Evolutionary conservation across 768 basidiomycete genomes (phyloP).

Genomic region (Tubosaeta brunneosetosa): DNA sequence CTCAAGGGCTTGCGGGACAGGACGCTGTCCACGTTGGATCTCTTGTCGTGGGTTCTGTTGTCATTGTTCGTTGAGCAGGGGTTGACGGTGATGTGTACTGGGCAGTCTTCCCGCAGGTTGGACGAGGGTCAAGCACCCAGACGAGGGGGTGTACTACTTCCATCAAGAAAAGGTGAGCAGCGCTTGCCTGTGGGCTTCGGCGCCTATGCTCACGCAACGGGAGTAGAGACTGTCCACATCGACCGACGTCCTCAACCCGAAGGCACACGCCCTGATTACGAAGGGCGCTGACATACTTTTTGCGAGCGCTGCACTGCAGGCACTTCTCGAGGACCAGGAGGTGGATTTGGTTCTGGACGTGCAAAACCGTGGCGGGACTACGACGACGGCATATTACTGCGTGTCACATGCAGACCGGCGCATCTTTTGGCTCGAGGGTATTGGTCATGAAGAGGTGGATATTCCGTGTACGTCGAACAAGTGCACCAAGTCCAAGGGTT

Average conservation of each 20-base stretch:
- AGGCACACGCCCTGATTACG: conserved; percentile 5
- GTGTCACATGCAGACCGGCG: conserved; percentile 25
- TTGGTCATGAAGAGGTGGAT: conserved; percentile 16
- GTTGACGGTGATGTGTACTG: conserved; percentile 1
- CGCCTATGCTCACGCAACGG: background rate
- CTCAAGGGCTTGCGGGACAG: conserved; percentile 15
- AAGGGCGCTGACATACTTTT: conserved; percentile 11
- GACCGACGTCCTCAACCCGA: conserved; percentile 7
- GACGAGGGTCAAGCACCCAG: conserved; percentile 28
- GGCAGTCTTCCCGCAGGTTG: conserved; percentile 22
- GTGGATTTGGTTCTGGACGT: conserved; percentile 18
- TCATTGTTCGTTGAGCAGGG: background rate
- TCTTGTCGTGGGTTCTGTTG: conserved; percentile 9
- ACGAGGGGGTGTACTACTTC: conserved; percentile 30
- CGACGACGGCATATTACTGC: conserved; percentile 22
- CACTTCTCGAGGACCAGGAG: conserved; percentile 7
- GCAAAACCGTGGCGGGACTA: background rate
- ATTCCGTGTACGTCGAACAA: conserved; percentile 21
- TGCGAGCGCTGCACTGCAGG: conserved; percentile 1
- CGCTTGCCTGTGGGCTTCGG: background rate
- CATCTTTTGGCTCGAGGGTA: conserved; percentile 28
- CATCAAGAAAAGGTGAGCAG: conserved; percentile 29
- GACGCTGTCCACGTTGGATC: background rate
- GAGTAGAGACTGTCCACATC: conserved; percentile 12
- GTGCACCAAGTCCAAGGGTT: conserved; percentile 7